phyloP scores from a whole-genome alignment of 345 rosid species.

The Reutealis trisperma region DNA sequence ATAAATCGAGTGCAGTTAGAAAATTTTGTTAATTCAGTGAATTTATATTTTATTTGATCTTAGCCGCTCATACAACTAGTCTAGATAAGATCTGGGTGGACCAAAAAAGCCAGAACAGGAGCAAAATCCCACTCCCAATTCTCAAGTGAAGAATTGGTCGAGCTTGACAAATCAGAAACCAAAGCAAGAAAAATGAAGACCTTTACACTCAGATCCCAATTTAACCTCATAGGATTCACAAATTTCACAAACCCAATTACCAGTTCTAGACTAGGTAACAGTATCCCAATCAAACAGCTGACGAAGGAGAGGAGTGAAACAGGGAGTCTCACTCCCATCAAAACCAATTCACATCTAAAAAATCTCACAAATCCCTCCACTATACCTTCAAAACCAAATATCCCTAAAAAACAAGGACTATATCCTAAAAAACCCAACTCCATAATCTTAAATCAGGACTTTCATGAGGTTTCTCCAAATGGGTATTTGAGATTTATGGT shows the following conservation, averaged over 20 bases:
- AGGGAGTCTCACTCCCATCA: constrained; percentile 6
- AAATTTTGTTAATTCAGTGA: too few species aligned
- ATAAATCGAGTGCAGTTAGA: too few species aligned
- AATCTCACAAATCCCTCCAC: background rate
- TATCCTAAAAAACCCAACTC: background rate
- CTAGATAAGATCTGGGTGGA: background rate
- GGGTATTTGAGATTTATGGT: constrained; percentile 40
- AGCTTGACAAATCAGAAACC: background rate
- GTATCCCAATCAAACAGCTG: too few species aligned
- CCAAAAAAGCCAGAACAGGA: background rate
- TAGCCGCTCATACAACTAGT: too few species aligned
- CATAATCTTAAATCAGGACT: constrained; percentile 10
- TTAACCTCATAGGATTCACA: constrained; percentile 18
- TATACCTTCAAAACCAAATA: background rate
- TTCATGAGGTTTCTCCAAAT: constrained; percentile 23
- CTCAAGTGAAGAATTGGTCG: background rate
- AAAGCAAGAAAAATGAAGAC: constrained; percentile 35
- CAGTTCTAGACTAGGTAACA: constrained; percentile 11
- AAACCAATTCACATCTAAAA: constrained; percentile 11
- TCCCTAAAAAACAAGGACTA: background rate
- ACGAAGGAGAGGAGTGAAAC: too few species aligned
- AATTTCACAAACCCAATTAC: constrained; percentile 13
- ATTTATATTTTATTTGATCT: too few species aligned
- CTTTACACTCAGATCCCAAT: constrained; percentile 23
- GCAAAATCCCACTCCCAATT: background rate